Evolutionary conservation across 371 early-diverging fungal genomes (phyloP).

Genomic region (Vairimorpha necatrix): DNA sequence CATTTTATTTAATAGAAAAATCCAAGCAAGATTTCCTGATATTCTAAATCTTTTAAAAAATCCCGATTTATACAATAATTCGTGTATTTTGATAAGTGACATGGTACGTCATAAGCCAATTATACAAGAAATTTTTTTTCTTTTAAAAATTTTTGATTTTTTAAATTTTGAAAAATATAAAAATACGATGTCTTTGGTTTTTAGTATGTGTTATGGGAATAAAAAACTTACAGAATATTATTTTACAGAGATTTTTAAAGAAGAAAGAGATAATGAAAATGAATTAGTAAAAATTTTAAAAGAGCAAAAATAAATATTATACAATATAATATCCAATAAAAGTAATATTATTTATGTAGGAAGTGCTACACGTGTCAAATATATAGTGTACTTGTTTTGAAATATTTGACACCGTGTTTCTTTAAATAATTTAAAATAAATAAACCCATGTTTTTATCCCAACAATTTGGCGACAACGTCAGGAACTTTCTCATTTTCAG

Average conservation of each 20-base stretch:
- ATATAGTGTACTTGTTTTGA: no score
- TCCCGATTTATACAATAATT: constrained; percentile 11
- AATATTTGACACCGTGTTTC: no score
- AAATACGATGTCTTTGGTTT: constrained; percentile 13
- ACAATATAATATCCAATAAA: no score
- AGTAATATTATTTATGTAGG: no score
- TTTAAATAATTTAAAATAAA: no score
- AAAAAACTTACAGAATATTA: constrained; percentile 4
- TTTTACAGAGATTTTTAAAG: constrained; percentile 11
- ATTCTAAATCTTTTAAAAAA: constrained; percentile 11
- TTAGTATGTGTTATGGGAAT: constrained; percentile 25
- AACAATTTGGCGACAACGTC: no score
- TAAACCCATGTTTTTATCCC: no score
- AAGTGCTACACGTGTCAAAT: no score
- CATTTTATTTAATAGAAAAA: not conserved
- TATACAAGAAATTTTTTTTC: constrained; percentile 22
- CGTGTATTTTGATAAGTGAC: constrained; percentile 11
- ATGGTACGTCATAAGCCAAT: constrained; percentile 17
- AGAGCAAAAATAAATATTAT: not conserved
- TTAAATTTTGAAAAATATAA: constrained; percentile 28
- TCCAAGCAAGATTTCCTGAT: constrained; percentile 20
- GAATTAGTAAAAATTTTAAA: constrained; percentile 1
- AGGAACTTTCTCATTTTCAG: no score
- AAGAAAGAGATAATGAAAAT: constrained; percentile 21
- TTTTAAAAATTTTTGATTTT: constrained; percentile 17